Base-by-base conservation (phyloP, 1,139 yeast species). In the Suhomyces bolitotheri region DNA sequence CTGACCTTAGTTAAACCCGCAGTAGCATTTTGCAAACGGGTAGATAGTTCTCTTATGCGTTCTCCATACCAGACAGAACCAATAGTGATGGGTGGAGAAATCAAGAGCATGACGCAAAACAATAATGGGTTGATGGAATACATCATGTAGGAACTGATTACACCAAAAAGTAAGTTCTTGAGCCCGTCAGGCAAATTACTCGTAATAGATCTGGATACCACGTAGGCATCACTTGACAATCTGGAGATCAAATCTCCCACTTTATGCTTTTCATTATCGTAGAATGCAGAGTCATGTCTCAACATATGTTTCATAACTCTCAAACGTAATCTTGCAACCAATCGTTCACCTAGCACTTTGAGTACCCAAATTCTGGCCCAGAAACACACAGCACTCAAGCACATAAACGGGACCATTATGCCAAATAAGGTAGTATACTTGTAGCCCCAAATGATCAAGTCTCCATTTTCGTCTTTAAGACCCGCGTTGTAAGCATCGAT, bases 201-300 rank as follows among this genome's bases (percentile, higher is more conserved):
- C 28, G 76, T 74, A 43, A 63, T 71, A 11, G 66, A 74, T 49
- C 66, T 60, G 25, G 66, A 72, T 25, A 63, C 80, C 22, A 73
- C 75, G 46, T 74, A 73, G 6, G 80, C 80, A 49, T 75, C 80
- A 44, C 76, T 71, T 11, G 78, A 71, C 30, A 76, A 63, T 35
- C 78, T 56, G 15, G 77, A 67, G 34, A 76, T 73, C 44, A 76
- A 66, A 41, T 74, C 76, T n/a, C 81, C 80, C 2, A 75, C 76
- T 44, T 74, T 71, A 49, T 76, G 71, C 44, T 73, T 75, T 22
- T 73, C 78, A 27, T 62, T 60, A 46, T 76, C 80, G 42, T 67
- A 76, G 43, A 73, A 76, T 3, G 67, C 63, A 7, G 76, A 54
- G 47, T 76, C 81, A 48, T 74, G 78, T 25, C 79, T 60, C 27